phyloP scores from a whole-genome alignment of 768 basidiomycete species.

The Artomyces pyxidatus region DNA sequence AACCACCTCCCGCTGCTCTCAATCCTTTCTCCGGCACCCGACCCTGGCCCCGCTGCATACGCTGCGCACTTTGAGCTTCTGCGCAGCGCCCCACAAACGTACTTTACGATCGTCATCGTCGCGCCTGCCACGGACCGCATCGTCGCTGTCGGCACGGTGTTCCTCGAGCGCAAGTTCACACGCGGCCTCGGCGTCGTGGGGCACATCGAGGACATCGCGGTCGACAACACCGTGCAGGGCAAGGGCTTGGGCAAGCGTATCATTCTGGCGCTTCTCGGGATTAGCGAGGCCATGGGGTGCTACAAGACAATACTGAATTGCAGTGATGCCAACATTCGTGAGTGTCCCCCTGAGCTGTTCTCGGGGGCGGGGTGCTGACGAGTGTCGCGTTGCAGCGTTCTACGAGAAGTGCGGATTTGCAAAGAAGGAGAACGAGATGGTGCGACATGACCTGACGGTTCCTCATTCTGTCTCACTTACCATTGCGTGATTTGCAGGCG shows the following conservation, averaged over 20 bases:
- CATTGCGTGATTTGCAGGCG: conserved; percentile 31
- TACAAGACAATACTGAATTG: conserved; percentile 99
- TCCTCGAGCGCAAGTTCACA: conserved; percentile 93
- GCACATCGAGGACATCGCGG: conserved; percentile 97
- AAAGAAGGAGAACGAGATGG: conserved; percentile 95
- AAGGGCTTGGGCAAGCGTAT: conserved; percentile 84
- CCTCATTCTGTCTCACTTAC: conserved; percentile 1
- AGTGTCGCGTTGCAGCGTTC: conserved; percentile 58
- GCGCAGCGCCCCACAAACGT: conserved; percentile 48
- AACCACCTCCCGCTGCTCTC: conserved; percentile 80
- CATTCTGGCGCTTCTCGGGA: conserved; percentile 76
- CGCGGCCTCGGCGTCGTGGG: conserved; percentile 80
- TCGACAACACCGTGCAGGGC: conserved; percentile 82
- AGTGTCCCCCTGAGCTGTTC: conserved; percentile 28
- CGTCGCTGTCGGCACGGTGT: conserved; percentile 74
- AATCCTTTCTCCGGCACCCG: conserved; percentile 62
- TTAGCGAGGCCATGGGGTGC: conserved; percentile 73
- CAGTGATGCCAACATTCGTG: conserved; percentile 83
- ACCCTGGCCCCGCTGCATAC: conserved; percentile 64
- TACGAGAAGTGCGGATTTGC: conserved; percentile 93
- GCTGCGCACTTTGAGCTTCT: conserved; percentile 56
- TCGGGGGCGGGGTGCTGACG: conserved; percentile 1
- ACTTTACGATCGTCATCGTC: conserved; percentile 82
- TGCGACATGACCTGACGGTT: conserved; percentile 22
- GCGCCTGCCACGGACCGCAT: conserved; percentile 67